phyloP scores from a whole-genome alignment of 2,329 filamentous ascomycete genomes.

The Beauveria bassiana region DNA sequence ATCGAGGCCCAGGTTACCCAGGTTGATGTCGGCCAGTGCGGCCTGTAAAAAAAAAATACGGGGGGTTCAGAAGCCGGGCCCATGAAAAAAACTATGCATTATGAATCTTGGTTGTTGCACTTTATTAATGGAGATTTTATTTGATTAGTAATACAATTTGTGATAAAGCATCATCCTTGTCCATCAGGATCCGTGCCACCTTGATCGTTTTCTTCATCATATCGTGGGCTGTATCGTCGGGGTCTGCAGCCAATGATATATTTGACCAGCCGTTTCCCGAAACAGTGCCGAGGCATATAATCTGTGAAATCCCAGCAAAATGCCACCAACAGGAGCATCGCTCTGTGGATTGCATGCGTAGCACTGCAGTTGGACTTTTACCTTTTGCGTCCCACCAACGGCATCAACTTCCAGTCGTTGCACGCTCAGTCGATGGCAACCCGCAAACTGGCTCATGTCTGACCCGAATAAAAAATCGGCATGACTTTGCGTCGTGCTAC shows the following conservation, averaged over 20 bases:
- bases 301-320: not conserved
- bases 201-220: not conserved
- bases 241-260: not conserved
- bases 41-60: conserved; percentile 22
- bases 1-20: conserved; percentile 41
- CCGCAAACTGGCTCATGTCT: conserved; percentile 18
- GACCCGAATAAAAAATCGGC: conserved; percentile 24
- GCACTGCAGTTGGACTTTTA: not conserved
- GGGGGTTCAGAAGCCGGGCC: too few relatives aligned
- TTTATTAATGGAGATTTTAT: not conserved
- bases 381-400: not conserved
- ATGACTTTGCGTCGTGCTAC: conserved; percentile 15
- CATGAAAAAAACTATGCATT: not conserved
- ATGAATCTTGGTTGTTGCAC: not conserved
- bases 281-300: not conserved
- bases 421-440: conserved; percentile 23
- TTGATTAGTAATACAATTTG: not conserved
- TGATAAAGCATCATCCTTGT: not conserved
- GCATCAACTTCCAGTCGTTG: conserved; percentile 12
- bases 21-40: conserved; percentile 37
- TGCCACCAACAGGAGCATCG: not conserved
- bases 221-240: not conserved
- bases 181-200: not conserved
- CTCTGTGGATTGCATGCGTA: conserved; percentile 8
- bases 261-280: not conserved